phyloP scores from a whole-genome alignment of 306 rosid genomes.

The Styphnolobium japonicum region DNA sequence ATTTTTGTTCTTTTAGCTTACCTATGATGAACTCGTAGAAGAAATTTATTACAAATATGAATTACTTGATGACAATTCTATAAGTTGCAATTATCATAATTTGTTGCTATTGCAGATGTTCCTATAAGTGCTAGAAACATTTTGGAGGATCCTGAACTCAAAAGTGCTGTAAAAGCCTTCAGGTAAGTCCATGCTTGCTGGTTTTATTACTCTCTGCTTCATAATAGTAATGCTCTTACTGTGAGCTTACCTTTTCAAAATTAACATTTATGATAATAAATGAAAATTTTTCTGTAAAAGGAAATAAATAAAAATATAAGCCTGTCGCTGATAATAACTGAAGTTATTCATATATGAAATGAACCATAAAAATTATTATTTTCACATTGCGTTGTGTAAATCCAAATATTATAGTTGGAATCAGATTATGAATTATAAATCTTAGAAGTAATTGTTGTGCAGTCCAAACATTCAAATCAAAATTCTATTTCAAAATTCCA shows the following conservation, averaged over 20 bases:
- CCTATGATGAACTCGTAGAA: background rate
- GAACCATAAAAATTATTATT: background rate
- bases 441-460: background rate
- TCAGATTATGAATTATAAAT: slow-evolving; percentile 3
- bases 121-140: slow-evolving; percentile 85
- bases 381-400: background rate
- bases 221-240: background rate
- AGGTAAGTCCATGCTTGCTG: slow-evolving; percentile 48
- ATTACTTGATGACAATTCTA: background rate
- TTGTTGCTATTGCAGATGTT: slow-evolving; percentile 57
- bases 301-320: background rate
- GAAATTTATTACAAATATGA: slow-evolving; percentile 7
- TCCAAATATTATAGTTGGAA: background rate
- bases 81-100: background rate
- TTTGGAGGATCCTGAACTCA: slow-evolving; percentile 78
- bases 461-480: background rate
- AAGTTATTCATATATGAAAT: background rate
- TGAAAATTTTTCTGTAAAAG: background rate
- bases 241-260: background rate
- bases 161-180: slow-evolving; percentile 81
- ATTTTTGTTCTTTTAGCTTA: background rate
- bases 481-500: background rate
- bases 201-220: background rate
- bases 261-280: background rate
- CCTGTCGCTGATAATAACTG: background rate